Conservation (phyloP, 2,329 filamentous ascomycete species). For the Tolypocladium tropicale region DNA sequence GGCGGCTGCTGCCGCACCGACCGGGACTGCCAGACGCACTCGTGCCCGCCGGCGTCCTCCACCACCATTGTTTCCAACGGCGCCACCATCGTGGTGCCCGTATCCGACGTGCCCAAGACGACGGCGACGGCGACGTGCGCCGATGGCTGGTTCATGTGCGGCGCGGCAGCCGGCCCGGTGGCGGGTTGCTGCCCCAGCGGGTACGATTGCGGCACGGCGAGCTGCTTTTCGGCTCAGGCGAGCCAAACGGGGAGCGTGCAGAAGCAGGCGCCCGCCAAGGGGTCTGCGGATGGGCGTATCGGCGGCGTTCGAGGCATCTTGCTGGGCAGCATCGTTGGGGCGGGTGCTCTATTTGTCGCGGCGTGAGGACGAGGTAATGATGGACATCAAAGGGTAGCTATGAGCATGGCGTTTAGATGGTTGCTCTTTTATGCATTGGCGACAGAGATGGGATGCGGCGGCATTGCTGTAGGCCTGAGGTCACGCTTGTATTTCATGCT, state of each 20-base stretch:
- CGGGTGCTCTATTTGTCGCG: not conserved
- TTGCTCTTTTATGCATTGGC: too few relatives aligned
- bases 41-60: conserved; percentile 52
- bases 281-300: conserved; percentile 1
- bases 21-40: conserved; percentile 70
- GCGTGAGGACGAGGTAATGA: not conserved
- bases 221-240: conserved; percentile 51
- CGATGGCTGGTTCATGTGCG: conserved; percentile 67
- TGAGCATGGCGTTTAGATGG: not conserved
- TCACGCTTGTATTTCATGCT: not conserved
- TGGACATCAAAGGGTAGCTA: not conserved
- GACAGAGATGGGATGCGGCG: too few relatives aligned
- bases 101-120: conserved; percentile 33
- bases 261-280: conserved; percentile 35
- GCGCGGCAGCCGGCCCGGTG: conserved; percentile 43
- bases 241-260: conserved; percentile 46
- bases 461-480: too few relatives aligned
- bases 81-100: conserved; percentile 60
- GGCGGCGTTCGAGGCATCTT: not conserved
- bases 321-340: not conserved
- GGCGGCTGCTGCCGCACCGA: conserved; percentile 82
- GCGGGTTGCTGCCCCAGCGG: conserved; percentile 79
- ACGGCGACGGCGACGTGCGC: conserved; percentile 50
- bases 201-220: conserved; percentile 61
- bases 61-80: conserved; percentile 60